Evolutionary conservation across 139 green algal species (phyloP).

Genomic region (Spirogloea muscicola): DNA sequence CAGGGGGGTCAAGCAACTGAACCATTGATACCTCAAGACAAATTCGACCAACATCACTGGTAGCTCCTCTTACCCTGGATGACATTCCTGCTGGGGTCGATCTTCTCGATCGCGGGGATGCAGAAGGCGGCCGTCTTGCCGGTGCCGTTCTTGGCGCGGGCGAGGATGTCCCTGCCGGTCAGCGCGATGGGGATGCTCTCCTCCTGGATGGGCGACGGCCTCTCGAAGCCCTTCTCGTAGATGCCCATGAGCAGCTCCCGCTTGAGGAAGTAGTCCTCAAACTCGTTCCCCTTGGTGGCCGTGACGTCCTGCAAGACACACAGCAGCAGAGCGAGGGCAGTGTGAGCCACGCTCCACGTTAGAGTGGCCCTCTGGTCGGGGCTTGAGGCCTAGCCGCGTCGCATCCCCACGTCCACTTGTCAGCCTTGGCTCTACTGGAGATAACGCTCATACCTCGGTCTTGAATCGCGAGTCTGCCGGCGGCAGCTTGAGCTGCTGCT

Average conservation of each 20-base stretch:
- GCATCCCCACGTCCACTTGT: not conserved
- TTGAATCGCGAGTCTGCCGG: conserved; percentile 76
- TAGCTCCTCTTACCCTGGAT: conserved; percentile 76
- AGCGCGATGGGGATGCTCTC: conserved; percentile 98
- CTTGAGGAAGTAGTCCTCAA: conserved; percentile 99
- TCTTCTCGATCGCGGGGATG: conserved; percentile 93
- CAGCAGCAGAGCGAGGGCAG: not conserved
- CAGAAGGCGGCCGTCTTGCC: conserved; percentile 98
- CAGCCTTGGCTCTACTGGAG: not conserved
- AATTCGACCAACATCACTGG: not conserved
- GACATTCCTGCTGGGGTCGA: conserved; percentile 78
- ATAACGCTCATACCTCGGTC: conserved; percentile 72
- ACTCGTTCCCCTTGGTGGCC: conserved; percentile 94
- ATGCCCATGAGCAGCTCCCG: conserved; percentile 97
- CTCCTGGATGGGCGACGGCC: conserved; percentile 70
- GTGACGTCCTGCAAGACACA: conserved; percentile 86
- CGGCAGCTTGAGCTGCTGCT: conserved; percentile 72
- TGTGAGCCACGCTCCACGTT: not conserved
- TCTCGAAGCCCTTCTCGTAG: conserved; percentile 98
- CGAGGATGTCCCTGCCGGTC: conserved; percentile 93
- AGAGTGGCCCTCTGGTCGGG: conserved; percentile 9
- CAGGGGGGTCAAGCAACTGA: too few species aligned
- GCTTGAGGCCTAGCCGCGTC: not conserved
- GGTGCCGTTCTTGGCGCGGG: conserved; percentile 98
- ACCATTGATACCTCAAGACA: too few species aligned